Conservation (phyloP, 345 rosid genomes). For the Hypericum perforatum region DNA sequence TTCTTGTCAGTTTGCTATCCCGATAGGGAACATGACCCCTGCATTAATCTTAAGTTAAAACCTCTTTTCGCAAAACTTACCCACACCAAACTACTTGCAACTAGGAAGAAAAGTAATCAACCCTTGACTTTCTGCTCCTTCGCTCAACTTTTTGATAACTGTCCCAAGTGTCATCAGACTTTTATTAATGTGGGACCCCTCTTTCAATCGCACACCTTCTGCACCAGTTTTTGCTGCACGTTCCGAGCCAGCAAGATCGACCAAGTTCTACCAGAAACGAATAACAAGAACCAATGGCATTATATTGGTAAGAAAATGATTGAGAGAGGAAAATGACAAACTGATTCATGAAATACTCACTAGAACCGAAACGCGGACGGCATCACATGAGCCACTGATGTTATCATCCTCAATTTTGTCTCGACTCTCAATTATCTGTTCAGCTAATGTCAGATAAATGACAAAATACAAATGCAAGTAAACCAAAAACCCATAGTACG, state of each 20-base stretch:
- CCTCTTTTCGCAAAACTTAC: background rate
- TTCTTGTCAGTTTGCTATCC: slow-evolving; percentile 95
- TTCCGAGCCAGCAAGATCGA: slow-evolving; percentile 98
- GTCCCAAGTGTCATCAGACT: slow-evolving; percentile 94
- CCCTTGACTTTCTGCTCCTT: slow-evolving; percentile 96
- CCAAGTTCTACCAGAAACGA: slow-evolving; percentile 56
- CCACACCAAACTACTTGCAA: background rate
- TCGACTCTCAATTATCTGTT: slow-evolving; percentile 87
- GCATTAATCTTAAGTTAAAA: slow-evolving; percentile 16
- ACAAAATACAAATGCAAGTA: background rate
- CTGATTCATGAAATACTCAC: slow-evolving; percentile 27
- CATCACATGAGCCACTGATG: slow-evolving; percentile 59
- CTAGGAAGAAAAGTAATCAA: slow-evolving; percentile 10
- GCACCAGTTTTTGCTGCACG: slow-evolving; percentile 99
- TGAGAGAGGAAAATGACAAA: background rate
- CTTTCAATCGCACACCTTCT: slow-evolving; percentile 90
- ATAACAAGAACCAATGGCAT: slow-evolving; percentile 2
- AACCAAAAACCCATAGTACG: slow-evolving; percentile 1
- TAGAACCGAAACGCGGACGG: slow-evolving; percentile 90
- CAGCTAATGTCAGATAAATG: slow-evolving; percentile 9
- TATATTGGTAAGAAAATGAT: slow-evolving; percentile 6
- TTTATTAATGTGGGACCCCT: slow-evolving; percentile 92
- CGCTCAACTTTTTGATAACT: slow-evolving; percentile 83
- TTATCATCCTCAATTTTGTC: slow-evolving; percentile 60
- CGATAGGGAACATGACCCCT: slow-evolving; percentile 98